Conservation (phyloP, 192 early-diverging fungal genomes). For the Backusella circina region DNA sequence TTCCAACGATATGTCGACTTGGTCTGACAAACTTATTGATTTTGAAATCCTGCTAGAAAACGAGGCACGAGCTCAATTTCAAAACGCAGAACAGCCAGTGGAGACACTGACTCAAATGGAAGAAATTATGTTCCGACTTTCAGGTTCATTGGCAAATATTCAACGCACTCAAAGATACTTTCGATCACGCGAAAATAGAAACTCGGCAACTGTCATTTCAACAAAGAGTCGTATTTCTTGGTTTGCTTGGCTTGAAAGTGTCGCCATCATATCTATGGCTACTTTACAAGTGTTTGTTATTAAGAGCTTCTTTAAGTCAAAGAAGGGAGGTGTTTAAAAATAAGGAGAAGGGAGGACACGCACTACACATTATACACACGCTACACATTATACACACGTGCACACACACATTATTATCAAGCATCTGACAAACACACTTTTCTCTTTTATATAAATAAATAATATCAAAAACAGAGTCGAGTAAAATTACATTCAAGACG, state of each 20-base stretch:
- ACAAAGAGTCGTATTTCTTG: constrained; percentile 89
- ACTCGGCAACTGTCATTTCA: constrained; percentile 84
- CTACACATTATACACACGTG: too few relatives aligned
- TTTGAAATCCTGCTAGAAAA: constrained; percentile 94
- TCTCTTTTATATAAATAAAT: not conserved
- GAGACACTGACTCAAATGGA: constrained; percentile 47
- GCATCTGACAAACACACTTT: too few relatives aligned
- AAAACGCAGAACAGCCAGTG: constrained; percentile 29
- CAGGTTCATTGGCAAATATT: constrained; percentile 62
- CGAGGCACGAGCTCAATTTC: constrained; percentile 58
- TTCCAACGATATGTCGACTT: constrained; percentile 90
- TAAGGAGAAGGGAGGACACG: not conserved
- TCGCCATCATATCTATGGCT: constrained; percentile 79
- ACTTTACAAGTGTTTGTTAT: constrained; percentile 94
- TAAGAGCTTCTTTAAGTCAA: constrained; percentile 85
- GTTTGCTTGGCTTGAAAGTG: constrained; percentile 81
- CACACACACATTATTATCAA: too few relatives aligned
- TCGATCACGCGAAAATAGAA: constrained; percentile 86
- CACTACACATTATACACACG: not conserved
- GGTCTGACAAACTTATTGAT: constrained; percentile 92
- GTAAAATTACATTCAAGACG: not conserved
- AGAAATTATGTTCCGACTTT: constrained; percentile 59
- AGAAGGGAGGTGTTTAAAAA: constrained; percentile 50
- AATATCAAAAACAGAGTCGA: not conserved
- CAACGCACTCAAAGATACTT: constrained; percentile 86